Conservation (phyloP, 305 asterid species). For the Rubia tinctorum region DNA sequence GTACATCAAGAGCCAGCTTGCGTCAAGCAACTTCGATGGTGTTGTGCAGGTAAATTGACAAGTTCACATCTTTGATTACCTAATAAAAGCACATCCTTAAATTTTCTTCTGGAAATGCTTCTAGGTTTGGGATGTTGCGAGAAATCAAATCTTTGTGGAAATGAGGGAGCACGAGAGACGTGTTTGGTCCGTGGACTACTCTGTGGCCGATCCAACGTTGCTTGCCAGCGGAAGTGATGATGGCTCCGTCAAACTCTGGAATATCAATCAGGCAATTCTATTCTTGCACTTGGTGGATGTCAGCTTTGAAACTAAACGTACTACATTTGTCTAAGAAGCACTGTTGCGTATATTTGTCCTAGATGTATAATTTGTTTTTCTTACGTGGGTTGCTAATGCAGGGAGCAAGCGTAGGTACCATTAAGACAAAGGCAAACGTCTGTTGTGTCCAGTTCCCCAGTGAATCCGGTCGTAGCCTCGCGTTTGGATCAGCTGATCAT, state of each 20-base stretch:
- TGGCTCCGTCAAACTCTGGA: slow-evolving; percentile 98
- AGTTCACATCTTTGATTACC: not conserved
- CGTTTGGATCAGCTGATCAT: slow-evolving; percentile 98
- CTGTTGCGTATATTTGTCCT: slow-evolving; percentile 36
- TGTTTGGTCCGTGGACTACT: slow-evolving; percentile 95
- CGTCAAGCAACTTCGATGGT: slow-evolving; percentile 98
- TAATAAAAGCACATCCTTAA: not conserved
- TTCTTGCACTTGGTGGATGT: slow-evolving; percentile 93
- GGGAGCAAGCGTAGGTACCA: slow-evolving; percentile 87
- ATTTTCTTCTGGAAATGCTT: slow-evolving; percentile 17
- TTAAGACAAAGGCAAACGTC: slow-evolving; percentile 91
- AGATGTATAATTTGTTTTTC: slow-evolving; percentile 39
- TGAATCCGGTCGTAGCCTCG: slow-evolving; percentile 76
- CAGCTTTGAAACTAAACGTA: slow-evolving; percentile 93
- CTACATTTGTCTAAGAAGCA: slow-evolving; percentile 55
- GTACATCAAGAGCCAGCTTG: slow-evolving; percentile 92
- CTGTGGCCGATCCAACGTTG: slow-evolving; percentile 89
- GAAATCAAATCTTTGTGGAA: slow-evolving; percentile 84
- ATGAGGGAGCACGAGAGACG: slow-evolving; percentile 96
- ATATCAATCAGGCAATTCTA: slow-evolving; percentile 99
- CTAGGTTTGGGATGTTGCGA: slow-evolving; percentile 92
- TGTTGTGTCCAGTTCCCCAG: slow-evolving; percentile 95
- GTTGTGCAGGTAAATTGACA: slow-evolving; percentile 68
- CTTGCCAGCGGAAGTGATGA: slow-evolving; percentile 98
- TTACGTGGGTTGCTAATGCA: slow-evolving; percentile 60